A percentile compares a stretch with the other conserved stretches of the same genome.
Evolutionary conservation across 441 rosid genomes (phyloP).

Genomic region (Heliophila coronopifolia): DNA sequence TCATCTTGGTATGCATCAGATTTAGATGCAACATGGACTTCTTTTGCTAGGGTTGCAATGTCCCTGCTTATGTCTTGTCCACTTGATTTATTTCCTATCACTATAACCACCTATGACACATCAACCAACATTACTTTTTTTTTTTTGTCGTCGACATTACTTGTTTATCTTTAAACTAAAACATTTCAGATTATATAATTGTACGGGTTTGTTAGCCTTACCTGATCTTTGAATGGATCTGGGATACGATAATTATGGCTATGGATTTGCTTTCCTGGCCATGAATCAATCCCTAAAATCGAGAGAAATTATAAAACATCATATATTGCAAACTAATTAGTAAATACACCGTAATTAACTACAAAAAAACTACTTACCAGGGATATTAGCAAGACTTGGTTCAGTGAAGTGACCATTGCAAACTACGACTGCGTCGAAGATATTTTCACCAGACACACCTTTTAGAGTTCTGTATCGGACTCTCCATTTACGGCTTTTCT

Average conservation of each 20-base stretch:
- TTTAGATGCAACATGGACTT: slow-evolving; percentile 65
- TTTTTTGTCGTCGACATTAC: no score
- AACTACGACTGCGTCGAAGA: slow-evolving; percentile 75
- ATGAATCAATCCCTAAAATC: slow-evolving; percentile 49
- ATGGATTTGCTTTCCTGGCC: slow-evolving; percentile 93
- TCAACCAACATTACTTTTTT: no score
- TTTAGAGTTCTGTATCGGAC: slow-evolving; percentile 11
- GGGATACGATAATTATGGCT: slow-evolving; percentile 82
- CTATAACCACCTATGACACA: no score
- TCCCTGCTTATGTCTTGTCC: slow-evolving; percentile 29
- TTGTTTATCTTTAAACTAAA: no score
- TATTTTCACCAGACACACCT: no score
- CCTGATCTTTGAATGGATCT: slow-evolving; percentile 57
- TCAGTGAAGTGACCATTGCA: slow-evolving; percentile 73
- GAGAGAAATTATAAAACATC: no score
- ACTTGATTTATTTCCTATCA: no score
- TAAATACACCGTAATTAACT: no score
- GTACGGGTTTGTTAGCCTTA: no score
- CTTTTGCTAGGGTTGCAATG: slow-evolving; percentile 60
- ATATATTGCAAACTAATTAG: no score
- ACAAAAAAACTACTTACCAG: slow-evolving; percentile 35
- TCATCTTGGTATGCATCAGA: slow-evolving; percentile 6
- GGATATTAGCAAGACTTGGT: slow-evolving; percentile 61
- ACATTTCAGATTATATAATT: no score
- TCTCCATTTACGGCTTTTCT: slow-evolving; percentile 40